phyloP scores from a whole-genome alignment of 2,329 filamentous ascomycete genomes.

The Magnaporthales sp. region DNA sequence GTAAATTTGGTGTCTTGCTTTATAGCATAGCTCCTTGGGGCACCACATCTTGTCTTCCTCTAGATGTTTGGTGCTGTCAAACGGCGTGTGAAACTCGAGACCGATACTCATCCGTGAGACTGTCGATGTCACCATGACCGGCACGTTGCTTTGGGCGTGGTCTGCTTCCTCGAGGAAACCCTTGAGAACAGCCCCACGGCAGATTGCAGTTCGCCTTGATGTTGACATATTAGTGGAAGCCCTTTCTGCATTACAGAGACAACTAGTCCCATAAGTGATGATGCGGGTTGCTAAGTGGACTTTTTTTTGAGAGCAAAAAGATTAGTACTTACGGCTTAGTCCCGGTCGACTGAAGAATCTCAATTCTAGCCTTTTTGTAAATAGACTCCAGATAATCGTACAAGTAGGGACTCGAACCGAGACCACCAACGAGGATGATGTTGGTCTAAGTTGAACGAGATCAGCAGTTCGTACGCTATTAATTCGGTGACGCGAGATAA shows the following conservation, averaged over 20 bases:
- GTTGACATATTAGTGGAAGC: no score
- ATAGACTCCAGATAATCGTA: constrained; percentile 10
- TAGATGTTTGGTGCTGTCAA: constrained; percentile 2
- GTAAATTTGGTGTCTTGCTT: constrained; percentile 9
- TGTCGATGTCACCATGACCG: constrained; percentile 6
- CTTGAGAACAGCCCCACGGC: constrained; percentile 13
- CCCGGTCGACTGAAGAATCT: not conserved
- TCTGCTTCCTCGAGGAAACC: not conserved
- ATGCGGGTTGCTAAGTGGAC: no score
- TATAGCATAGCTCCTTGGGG: not conserved
- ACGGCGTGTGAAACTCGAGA: not conserved
- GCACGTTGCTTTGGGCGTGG: not conserved
- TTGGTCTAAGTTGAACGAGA: no score
- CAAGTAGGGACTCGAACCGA: constrained; percentile 24
- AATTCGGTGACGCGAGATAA: no score
- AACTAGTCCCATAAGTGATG: no score
- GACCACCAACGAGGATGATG: constrained; percentile 28
- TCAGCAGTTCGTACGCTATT: no score
- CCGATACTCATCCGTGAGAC: constrained; percentile 12
- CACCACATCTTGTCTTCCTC: constrained; percentile 6
- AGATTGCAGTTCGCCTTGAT: constrained; percentile 16
- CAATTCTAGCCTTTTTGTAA: not conserved
- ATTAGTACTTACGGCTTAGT: not conserved
- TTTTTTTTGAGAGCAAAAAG: no score
- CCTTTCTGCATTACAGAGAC: no score